phyloP scores from a whole-genome alignment of 768 basidiomycete genomes.

The Crepidotus variabilis region DNA sequence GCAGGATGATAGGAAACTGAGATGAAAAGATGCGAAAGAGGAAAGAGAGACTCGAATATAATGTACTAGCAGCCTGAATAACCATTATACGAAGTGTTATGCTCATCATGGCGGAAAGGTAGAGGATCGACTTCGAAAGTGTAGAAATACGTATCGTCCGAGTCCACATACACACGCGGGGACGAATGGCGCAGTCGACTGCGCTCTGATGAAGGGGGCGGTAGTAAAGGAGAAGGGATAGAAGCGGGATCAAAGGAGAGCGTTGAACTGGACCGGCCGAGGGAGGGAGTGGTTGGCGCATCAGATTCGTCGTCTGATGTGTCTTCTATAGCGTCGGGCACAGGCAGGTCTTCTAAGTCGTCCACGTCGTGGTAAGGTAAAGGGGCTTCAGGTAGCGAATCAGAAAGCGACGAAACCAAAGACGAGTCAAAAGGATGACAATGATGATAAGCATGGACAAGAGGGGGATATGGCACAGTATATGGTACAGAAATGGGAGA shows the following conservation, averaged over 20 bases:
- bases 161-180: slow-evolving; percentile 60
- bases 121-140: slow-evolving; percentile 69
- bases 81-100: slow-evolving; percentile 46
- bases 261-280: slow-evolving; percentile 57
- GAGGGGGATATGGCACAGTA: slow-evolving; percentile 48
- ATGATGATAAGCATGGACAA: slow-evolving; percentile 49
- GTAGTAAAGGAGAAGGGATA: slow-evolving; percentile 36
- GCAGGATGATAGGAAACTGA: neutral
- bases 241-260: slow-evolving; percentile 49
- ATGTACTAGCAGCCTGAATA: slow-evolving; percentile 29
- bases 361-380: slow-evolving; percentile 61
- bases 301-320: slow-evolving; percentile 86
- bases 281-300: slow-evolving; percentile 56
- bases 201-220: slow-evolving; percentile 29
- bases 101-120: slow-evolving; percentile 54
- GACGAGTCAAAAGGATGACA: slow-evolving; percentile 43
- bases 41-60: slow-evolving; percentile 11
- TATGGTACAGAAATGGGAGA: slow-evolving; percentile 42
- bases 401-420: slow-evolving; percentile 37
- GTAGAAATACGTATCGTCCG: slow-evolving; percentile 58
- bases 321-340: slow-evolving; percentile 82
- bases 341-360: slow-evolving; percentile 64
- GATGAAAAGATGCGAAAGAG: slow-evolving; percentile 12
- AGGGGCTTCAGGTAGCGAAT: slow-evolving; percentile 45
- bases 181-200: slow-evolving; percentile 43